Conservation (phyloP, 768 basidiomycete genomes). For the Postia placenta region DNA sequence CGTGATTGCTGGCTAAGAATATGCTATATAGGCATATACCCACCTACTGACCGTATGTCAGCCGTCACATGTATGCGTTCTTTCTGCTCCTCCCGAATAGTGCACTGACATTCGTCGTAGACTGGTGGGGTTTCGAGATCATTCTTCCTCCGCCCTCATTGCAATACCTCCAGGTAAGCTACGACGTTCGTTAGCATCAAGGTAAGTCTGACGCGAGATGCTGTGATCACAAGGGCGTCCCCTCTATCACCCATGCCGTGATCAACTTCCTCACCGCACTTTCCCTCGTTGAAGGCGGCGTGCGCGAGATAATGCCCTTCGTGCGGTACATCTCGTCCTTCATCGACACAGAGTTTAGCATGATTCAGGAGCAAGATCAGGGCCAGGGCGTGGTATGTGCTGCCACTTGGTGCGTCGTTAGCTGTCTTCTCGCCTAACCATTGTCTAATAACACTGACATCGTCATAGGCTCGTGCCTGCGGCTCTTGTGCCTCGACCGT, state of each 20-base stretch:
- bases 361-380: constrained; percentile 55
- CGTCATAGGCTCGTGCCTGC: constrained; percentile 65
- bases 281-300: constrained; percentile 62
- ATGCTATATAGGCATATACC: constrained; percentile 43
- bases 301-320: constrained; percentile 79
- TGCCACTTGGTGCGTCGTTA: constrained; percentile 80
- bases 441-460: neutral
- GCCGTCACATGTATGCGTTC: constrained; percentile 75
- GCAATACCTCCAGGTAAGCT: constrained; percentile 47
- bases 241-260: constrained; percentile 55
- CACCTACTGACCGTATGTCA: constrained; percentile 73
- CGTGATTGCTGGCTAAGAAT: neutral
- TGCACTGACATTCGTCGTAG: constrained; percentile 30
- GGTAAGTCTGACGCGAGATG: neutral
- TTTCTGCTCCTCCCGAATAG: too few species aligned
- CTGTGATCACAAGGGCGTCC: constrained; percentile 35
- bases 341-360: constrained; percentile 66
- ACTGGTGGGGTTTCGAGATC: constrained; percentile 90
- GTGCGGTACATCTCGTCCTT: constrained; percentile 79
- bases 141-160: constrained; percentile 70
- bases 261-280: constrained; percentile 75
- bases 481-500: constrained; percentile 71
- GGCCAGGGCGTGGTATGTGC: constrained; percentile 83
- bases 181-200: neutral
- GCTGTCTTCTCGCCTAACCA: neutral